Evolutionary conservation across 1,284 basidiomycete genomes (phyloP).

Genomic region (Athelia sp.): DNA sequence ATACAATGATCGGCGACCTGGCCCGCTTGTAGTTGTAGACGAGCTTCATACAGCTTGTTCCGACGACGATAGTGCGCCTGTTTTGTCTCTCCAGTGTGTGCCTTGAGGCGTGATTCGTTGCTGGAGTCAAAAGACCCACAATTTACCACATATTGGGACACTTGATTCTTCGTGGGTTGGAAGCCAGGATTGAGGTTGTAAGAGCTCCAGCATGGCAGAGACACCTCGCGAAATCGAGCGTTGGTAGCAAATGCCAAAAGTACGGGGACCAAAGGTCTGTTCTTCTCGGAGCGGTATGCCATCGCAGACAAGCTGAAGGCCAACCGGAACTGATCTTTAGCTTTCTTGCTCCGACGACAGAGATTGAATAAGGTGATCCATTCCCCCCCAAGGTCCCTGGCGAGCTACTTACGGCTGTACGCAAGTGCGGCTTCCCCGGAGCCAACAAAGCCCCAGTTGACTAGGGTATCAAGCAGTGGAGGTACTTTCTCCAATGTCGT

Average conservation of each 20-base stretch:
- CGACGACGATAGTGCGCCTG: neutral
- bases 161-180: slow-evolving; percentile 3
- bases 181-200: slow-evolving; percentile 12
- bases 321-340: slow-evolving; percentile 17
- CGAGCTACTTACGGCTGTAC: neutral
- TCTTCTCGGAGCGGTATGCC: slow-evolving; percentile 20
- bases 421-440: neutral
- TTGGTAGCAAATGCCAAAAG: slow-evolving; percentile 28
- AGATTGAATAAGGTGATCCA: slow-evolving; percentile 28
- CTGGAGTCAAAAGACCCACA: slow-evolving; percentile 10
- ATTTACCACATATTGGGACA: slow-evolving; percentile 3
- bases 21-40: neutral
- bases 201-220: slow-evolving; percentile 7
- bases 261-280: slow-evolving; percentile 16
- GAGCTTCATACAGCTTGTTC: neutral
- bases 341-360: slow-evolving; percentile 13
- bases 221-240: slow-evolving; percentile 9
- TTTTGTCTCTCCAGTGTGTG: neutral
- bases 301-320: slow-evolving; percentile 27
- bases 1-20: neutral
- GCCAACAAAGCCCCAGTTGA: neutral
- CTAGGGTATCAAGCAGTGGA: neutral
- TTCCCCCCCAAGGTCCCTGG: slow-evolving; percentile 7
- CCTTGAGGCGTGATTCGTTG: neutral
- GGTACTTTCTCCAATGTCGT: neutral